These are phyloP conservation scores for Scytalidium sp. DNA, from an alignment of 2,329 filamentous ascomycete species.

Conservation along the genomic window DNA sequence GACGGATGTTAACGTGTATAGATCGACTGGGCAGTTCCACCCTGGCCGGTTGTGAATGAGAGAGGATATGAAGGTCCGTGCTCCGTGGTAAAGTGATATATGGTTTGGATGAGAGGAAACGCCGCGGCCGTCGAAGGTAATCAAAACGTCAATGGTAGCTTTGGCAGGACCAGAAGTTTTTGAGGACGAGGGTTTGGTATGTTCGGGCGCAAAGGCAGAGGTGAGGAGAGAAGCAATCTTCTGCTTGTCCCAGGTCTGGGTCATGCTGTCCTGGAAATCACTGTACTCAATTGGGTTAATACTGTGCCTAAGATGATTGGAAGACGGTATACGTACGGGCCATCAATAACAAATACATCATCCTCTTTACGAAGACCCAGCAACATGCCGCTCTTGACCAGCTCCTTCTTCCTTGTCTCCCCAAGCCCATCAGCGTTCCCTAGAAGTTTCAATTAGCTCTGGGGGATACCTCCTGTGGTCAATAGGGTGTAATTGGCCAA, in stretches of 20 bases:
- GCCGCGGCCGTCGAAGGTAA: constrained; percentile 85
- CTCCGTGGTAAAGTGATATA: constrained; percentile 81
- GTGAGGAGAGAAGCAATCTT: constrained; percentile 69
- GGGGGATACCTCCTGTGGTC: constrained; percentile 4
- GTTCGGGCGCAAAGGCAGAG: constrained; percentile 69
- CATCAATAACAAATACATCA: constrained; percentile 84
- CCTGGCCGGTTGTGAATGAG: constrained; percentile 63
- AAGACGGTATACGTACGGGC: constrained; percentile 49
- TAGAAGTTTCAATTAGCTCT: constrained; percentile 31
- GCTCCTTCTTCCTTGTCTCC: constrained; percentile 75
- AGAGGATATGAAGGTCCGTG: constrained; percentile 65
- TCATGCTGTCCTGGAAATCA: constrained; percentile 90
- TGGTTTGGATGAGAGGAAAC: constrained; percentile 93
- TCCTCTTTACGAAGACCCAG: constrained; percentile 73
- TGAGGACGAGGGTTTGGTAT: constrained; percentile 33
- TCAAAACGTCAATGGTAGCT: constrained; percentile 52
- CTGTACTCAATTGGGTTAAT: constrained; percentile 25
- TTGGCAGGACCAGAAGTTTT: constrained; percentile 34
- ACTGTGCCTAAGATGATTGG: constrained; percentile 2
- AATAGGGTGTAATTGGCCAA: too few relatives aligned
- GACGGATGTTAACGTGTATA: constrained; percentile 81
- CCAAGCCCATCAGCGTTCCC: constrained; percentile 87
- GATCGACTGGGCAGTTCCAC: constrained; percentile 69
- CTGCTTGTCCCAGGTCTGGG: constrained; percentile 67
- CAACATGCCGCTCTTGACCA: constrained; percentile 73